Evolutionary conservation across 768 basidiomycete species (phyloP).

Genomic region (Suillus hirtellus): DNA sequence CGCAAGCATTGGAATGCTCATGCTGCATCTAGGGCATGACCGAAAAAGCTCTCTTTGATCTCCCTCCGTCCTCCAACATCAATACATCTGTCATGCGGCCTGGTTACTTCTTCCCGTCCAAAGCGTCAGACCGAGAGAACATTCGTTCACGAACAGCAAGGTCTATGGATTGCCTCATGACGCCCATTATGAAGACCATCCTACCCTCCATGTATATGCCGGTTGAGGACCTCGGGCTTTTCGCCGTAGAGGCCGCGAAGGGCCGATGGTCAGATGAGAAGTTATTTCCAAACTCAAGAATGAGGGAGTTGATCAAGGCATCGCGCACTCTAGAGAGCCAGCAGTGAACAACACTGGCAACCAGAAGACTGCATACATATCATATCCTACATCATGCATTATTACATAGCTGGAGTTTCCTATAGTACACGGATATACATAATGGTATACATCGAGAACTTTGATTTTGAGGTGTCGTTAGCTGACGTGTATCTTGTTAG

Average conservation of each 20-base stretch:
- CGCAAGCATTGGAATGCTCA: neutral
- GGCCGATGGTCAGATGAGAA: conserved; percentile 20
- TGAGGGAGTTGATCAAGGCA: conserved; percentile 7
- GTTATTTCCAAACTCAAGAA: conserved; percentile 25
- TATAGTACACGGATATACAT: neutral
- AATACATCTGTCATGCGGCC: conserved; percentile 33
- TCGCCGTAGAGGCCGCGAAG: conserved; percentile 21
- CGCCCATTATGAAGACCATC: conserved; percentile 19
- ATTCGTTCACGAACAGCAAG: conserved; percentile 22
- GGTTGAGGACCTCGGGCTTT: conserved; percentile 19
- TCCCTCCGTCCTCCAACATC: conserved; percentile 23
- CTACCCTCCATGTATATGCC: conserved; percentile 23
- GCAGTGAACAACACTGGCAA: neutral
- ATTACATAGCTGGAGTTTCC: neutral
- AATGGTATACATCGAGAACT: neutral
- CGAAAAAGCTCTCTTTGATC: conserved; percentile 31
- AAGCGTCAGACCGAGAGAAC: conserved; percentile 26
- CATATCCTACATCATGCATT: neutral
- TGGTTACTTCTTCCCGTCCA: conserved; percentile 36
- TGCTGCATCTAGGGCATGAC: conserved; percentile 27
- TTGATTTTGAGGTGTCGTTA: neutral
- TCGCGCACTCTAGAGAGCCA: neutral
- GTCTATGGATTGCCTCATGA: conserved; percentile 17
- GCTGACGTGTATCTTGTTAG: neutral
- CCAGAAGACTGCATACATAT: neutral